Evolutionary conservation across 176 grass and related monocot genomes (phyloP).

Genomic region (Zea luxurians): DNA sequence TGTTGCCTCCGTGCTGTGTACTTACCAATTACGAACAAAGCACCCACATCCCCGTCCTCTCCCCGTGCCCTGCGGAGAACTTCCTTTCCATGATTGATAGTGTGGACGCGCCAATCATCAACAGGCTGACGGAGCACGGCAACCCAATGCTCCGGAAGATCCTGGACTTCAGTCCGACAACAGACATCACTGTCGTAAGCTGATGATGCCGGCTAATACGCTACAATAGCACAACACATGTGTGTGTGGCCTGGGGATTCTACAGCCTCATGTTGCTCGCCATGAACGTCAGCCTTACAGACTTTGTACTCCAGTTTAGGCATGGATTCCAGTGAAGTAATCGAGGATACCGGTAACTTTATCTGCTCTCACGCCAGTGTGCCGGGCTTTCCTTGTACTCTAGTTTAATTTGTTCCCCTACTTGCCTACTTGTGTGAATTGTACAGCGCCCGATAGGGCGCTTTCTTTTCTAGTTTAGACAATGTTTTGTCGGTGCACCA

Average conservation of each 20-base stretch:
- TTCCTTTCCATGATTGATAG: constrained; percentile 77
- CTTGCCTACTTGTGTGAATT: too few species aligned
- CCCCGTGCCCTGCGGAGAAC: constrained; percentile 44
- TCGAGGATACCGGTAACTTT: constrained; percentile 29
- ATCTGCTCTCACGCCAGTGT: constrained; percentile 13
- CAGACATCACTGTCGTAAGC: constrained; percentile 48
- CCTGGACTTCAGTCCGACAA: constrained; percentile 35
- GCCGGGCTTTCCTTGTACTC: too few species aligned
- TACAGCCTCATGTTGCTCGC: too few species aligned
- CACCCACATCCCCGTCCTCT: constrained; percentile 19
- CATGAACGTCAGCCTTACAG: too few species aligned
- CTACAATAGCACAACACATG: constrained; percentile 31
- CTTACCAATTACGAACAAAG: constrained; percentile 10
- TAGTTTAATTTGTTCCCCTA: too few species aligned
- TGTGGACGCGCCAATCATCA: constrained; percentile 5
- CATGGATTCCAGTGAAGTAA: constrained; percentile 39
- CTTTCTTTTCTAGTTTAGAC: too few species aligned
- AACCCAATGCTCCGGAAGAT: constrained; percentile 59
- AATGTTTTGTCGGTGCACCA: too few species aligned
- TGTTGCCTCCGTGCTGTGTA: background rate
- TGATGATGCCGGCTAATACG: constrained; percentile 23
- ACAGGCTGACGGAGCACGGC: constrained; percentile 40
- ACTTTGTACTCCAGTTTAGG: constrained; percentile 16
- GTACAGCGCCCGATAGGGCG: too few species aligned
- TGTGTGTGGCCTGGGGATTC: constrained; percentile 32